Percentiles rank a stretch among this genome's conserved stretches.
Evolutionary conservation across 441 rosid species (phyloP).

Genomic region (Jatropha podagrica): DNA sequence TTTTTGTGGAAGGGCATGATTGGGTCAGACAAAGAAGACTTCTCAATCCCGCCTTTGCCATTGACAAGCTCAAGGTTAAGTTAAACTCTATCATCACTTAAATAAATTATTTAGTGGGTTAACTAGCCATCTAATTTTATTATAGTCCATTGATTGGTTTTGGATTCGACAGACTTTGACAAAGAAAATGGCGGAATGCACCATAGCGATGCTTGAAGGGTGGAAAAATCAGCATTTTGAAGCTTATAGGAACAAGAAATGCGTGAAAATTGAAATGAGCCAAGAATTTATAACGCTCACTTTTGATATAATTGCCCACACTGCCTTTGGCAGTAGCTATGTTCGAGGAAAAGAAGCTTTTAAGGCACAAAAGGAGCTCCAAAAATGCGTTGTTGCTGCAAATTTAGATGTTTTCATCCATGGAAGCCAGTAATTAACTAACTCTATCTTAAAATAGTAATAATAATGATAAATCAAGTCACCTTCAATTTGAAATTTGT

Average conservation of each 20-base stretch:
- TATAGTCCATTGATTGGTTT: not conserved
- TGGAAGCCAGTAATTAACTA: conserved; percentile 38
- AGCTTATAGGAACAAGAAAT: not conserved
- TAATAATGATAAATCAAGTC: too few species aligned
- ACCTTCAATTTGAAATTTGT: not conserved
- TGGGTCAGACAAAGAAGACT: conserved; percentile 45
- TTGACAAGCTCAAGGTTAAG: conserved; percentile 43
- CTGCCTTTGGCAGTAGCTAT: conserved; percentile 49
- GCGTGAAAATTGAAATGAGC: conserved; percentile 22
- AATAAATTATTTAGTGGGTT: too few species aligned
- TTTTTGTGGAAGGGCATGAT: conserved; percentile 27
- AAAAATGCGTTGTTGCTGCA: conserved; percentile 16
- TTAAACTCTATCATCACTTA: too few species aligned
- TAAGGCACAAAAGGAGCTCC: conserved; percentile 28
- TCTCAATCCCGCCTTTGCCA: conserved; percentile 43
- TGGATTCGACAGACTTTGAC: conserved; percentile 25
- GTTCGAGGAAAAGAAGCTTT: conserved; percentile 27
- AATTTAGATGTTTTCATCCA: conserved; percentile 32
- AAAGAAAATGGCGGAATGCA: conserved; percentile 30
- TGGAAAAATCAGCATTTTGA: conserved; percentile 25
- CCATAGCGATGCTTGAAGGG: conserved; percentile 28
- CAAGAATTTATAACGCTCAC: conserved; percentile 32
- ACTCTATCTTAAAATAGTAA: not conserved
- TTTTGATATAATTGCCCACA: conserved; percentile 38
- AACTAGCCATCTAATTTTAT: too few species aligned